Evolutionary conservation across 2,329 filamentous ascomycete species (phyloP), one percentile per base, ranked within the genome.

Genomic region (Colletotrichum lini): DNA sequence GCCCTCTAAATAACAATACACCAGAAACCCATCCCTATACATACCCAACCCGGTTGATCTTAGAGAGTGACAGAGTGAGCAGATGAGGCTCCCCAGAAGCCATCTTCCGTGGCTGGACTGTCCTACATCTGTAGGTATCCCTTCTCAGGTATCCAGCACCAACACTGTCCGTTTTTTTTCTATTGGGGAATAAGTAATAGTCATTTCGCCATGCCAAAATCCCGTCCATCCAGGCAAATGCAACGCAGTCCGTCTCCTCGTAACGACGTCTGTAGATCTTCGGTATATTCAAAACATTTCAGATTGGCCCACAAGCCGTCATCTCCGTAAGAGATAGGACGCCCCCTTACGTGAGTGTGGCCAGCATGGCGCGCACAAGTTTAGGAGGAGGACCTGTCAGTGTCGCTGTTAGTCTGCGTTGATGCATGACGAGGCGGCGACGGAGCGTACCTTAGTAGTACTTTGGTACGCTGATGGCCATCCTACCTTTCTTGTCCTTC

Each of bases 401-500:
- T 53, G 73, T 52, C 71, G 26, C 53, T 67, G 72, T 76, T 74
- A 80, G 79, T 65, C 74, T 53, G 56, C 18, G 56, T 40, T 60
- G 21, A 40, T 47, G 49, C 57, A 52, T 23, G 56, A 45, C 56
- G 18, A 38, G 50, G 47, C 42, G 65, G 70, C 70, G 67, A 58
- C 57, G 77, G 77, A 76, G 81, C 86, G 80, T 83, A 87, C 85
- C 84, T 87, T 86, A 88, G 82, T 90, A 88, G 82, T 90, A 88
- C 84, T 91, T 90, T 79, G 93, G 93, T 82, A 94, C 89, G 85
- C 93, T 93, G 85, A 95, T 91, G 86, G 91, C 90, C 90, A 96
- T 91, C 93, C 92, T 96, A 97, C 95, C 95, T 95, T 94, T 96
- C 87, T 92, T 92, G 84, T 98, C 94, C 87, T 93, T 94, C 84